Conservation (phyloP, 2,329 filamentous ascomycete genomes). For the Apiospora sp. region DNA sequence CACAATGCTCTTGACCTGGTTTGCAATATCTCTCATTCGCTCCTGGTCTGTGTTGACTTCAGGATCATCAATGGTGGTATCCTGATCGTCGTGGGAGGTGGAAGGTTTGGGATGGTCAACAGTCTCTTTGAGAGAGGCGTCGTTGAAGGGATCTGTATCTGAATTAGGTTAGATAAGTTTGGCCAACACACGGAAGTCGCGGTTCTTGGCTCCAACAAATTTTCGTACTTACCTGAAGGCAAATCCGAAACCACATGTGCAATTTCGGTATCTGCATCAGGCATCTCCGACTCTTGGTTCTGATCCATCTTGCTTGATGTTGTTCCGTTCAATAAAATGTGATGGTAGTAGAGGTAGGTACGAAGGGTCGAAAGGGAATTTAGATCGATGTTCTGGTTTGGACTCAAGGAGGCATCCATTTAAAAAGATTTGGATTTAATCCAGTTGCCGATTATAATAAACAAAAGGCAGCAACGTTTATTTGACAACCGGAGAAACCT, state of each 20-base stretch:
- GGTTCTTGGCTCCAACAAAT: neutral
- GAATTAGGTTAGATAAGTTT: neutral
- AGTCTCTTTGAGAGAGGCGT: neutral
- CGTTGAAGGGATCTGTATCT: neutral
- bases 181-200: neutral
- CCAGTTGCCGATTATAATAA: neutral
- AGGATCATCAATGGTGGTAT: neutral
- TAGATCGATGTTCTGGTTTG: neutral
- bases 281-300: neutral
- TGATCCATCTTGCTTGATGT: neutral
- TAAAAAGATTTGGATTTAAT: no score
- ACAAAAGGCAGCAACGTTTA: no score
- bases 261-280: neutral
- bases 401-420: no score
- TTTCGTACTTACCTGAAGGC: neutral
- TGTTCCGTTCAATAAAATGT: neutral
- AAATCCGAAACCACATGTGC: neutral
- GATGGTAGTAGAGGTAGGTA: neutral
- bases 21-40: constrained; percentile 8
- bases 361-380: neutral
- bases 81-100: neutral
- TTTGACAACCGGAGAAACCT: neutral
- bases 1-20: neutral
- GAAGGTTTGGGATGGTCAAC: neutral
- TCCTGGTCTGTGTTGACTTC: neutral